A percentile compares a stretch with the other conserved stretches of the same genome.
These are phyloP conservation scores for Verticillium longisporum DNA, from an alignment of 2,329 filamentous ascomycete species.

Conservation along the genomic window DNA sequence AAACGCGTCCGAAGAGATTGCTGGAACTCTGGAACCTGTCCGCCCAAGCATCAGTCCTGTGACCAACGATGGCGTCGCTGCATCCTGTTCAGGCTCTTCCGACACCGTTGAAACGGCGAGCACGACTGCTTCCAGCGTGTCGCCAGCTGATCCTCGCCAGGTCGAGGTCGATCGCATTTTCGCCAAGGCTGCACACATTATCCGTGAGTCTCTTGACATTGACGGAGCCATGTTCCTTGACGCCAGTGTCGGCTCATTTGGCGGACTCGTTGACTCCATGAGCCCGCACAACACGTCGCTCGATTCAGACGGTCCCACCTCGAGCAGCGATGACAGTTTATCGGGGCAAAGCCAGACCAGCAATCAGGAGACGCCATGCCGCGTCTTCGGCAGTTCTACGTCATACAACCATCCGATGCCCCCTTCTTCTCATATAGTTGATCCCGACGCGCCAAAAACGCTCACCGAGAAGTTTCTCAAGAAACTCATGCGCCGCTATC, in stretches of 20 bases:
- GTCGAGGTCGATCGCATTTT: constrained; percentile 21
- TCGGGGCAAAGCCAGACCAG: constrained; percentile 3
- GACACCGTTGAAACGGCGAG: constrained; percentile 7
- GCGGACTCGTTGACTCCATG: constrained; percentile 14
- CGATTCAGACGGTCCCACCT: constrained; percentile 6
- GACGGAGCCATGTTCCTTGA: constrained; percentile 11
- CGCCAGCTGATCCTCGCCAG: constrained; percentile 8
- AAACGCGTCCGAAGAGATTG: not conserved
- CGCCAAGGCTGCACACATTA: constrained; percentile 34
- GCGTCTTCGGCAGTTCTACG: constrained; percentile 24
- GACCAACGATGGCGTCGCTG: constrained; percentile 1
- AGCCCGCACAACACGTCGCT: not conserved
- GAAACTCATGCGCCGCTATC: constrained; percentile 35
- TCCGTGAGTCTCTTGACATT: constrained; percentile 31
- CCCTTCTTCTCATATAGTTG: not conserved
- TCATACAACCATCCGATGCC: constrained; percentile 9
- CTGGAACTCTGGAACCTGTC: not conserved
- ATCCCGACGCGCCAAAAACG: constrained; percentile 8
- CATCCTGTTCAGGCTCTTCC: constrained; percentile 1
- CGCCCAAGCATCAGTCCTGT: constrained; percentile 8
- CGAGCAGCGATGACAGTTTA: constrained; percentile 15
- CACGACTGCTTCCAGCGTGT: constrained; percentile 4
- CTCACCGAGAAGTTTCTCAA: constrained; percentile 31
- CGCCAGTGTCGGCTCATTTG: constrained; percentile 18
- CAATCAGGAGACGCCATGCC: constrained; percentile 15